Evolutionary conservation across 495 filamentous ascomycete species (phyloP).

Genomic region (Cudoniella acicularis): DNA sequence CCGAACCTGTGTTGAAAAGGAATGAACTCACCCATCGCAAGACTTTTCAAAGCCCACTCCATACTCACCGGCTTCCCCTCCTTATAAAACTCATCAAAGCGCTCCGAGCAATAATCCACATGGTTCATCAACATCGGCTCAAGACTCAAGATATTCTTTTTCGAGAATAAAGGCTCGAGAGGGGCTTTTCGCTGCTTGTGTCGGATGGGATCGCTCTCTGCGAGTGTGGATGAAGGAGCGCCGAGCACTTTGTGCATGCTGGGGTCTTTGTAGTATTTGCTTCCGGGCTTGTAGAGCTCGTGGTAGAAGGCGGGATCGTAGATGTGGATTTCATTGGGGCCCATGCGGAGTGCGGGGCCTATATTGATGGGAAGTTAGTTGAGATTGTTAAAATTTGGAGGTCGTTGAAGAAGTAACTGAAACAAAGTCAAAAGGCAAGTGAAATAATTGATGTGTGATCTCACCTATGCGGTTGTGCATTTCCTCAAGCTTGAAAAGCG

Average conservation of each 20-base stretch:
- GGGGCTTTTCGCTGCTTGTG: background rate
- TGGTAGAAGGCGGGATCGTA: background rate
- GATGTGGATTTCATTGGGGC: background rate
- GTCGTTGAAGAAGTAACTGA: background rate
- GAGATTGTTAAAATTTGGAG: too few relatives aligned
- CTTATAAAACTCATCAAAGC: background rate
- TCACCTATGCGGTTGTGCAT: background rate
- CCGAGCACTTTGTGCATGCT: background rate
- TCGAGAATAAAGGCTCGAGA: background rate
- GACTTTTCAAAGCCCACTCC: background rate
- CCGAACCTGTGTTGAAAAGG: background rate
- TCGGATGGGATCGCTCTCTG: background rate
- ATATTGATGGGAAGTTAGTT: too few relatives aligned
- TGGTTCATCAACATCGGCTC: background rate
- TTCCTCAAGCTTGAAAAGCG: background rate
- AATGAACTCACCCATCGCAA: background rate
- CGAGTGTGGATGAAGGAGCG: background rate
- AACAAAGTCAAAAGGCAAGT: background rate
- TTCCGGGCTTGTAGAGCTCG: background rate
- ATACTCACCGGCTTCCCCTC: background rate
- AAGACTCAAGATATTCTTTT: background rate
- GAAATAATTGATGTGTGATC: background rate
- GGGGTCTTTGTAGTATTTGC: background rate
- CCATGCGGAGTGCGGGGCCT: background rate
- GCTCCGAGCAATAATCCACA: background rate